Conservation (phyloP, 2,329 filamentous ascomycete genomes). For the Sarocladium oryzae region DNA sequence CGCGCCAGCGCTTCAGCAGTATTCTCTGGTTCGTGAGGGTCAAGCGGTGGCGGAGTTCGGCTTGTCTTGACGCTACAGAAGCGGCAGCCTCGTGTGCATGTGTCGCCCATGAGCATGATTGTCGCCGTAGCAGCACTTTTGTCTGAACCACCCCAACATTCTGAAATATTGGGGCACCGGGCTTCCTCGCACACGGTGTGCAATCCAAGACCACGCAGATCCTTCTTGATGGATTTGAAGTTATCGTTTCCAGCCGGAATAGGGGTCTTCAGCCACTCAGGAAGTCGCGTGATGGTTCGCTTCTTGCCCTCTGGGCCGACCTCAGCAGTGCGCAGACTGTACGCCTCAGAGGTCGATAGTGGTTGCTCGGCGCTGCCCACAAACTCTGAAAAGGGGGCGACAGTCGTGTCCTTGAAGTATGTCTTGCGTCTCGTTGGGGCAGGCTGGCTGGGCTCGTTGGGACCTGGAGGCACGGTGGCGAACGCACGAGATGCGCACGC, state of each 20-base stretch:
- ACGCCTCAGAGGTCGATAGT: constrained; percentile 47
- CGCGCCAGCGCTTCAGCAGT: constrained; percentile 86
- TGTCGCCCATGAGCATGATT: constrained; percentile 99
- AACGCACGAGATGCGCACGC: constrained; percentile 30
- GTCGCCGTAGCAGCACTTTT: constrained; percentile 92
- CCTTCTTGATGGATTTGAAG: constrained; percentile 92
- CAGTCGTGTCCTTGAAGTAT: constrained; percentile 53
- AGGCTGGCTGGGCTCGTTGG: constrained; percentile 18
- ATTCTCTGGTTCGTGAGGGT: constrained; percentile 94
- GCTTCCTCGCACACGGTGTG: constrained; percentile 98
- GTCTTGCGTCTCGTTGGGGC: constrained; percentile 30
- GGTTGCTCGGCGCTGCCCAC: constrained; percentile 34
- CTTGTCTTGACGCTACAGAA: constrained; percentile 97
- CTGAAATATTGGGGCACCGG: constrained; percentile 91
- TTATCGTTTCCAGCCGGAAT: constrained; percentile 76
- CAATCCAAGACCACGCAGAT: constrained; percentile 79
- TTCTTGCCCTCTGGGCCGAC: constrained; percentile 58
- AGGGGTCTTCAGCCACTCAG: constrained; percentile 92
- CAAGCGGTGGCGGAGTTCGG: constrained; percentile 67
- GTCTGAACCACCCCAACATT: constrained; percentile 91
- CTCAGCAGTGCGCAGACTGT: constrained; percentile 54
- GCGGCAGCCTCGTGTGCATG: constrained; percentile 89
- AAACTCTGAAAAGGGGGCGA: constrained; percentile 55
- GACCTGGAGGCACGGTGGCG: constrained; percentile 38
- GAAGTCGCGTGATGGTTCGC: constrained; percentile 66